Conservation (phyloP, 441 rosid species). For the Gossypium schwendimanii region DNA sequence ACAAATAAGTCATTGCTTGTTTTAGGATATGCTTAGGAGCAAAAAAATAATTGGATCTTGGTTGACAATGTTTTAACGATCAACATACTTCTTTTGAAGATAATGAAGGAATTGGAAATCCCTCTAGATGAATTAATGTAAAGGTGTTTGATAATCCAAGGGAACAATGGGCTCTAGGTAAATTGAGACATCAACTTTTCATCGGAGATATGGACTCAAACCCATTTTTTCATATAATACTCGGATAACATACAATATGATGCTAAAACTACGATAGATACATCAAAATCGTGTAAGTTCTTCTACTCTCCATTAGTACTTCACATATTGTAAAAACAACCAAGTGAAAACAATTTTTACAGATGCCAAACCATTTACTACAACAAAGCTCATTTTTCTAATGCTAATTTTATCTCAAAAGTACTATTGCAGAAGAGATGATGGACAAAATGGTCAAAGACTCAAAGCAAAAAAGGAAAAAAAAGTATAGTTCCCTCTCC, state of each 20-base stretch:
- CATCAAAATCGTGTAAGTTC: background rate
- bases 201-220: background rate
- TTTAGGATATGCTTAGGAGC: background rate
- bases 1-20: background rate
- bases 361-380: background rate
- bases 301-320: background rate
- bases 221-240: background rate
- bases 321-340: background rate
- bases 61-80: background rate
- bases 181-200: background rate
- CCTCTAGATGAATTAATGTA: too few relatives aligned
- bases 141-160: too few relatives aligned
- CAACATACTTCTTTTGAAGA: background rate
- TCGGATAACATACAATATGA: background rate
- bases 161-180: background rate
- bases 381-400: background rate
- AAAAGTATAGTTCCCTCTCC: background rate
- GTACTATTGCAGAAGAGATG: background rate
- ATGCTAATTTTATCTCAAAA: background rate
- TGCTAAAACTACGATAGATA: background rate
- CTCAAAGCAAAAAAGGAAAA: background rate
- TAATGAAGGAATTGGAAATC: background rate
- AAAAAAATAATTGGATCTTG: background rate
- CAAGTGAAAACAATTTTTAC: background rate
- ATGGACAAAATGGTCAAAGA: background rate